Evolutionary conservation across 192 early-diverging fungal genomes (phyloP), one percentile per base, ranked within the genome.

Genomic region (Haplosporangium gracile): DNA sequence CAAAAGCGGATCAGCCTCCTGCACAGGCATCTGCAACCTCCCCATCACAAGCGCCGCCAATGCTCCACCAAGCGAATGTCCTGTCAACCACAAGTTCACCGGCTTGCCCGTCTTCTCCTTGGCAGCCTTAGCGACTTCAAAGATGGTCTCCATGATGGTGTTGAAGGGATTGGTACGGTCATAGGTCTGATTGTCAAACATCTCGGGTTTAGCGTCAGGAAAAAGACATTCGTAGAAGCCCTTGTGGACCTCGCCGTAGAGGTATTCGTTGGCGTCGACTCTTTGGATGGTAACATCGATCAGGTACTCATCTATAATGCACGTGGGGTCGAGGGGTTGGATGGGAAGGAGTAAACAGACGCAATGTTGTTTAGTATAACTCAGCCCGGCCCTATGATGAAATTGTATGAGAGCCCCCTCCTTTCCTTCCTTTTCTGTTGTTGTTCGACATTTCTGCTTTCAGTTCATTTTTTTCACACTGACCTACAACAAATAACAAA

Each of bases 151-250:
- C 51, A 90, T 83, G 45, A 93, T 89, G 9, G 89, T 83, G 24
- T 77, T 55, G 40, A 90, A 90, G 16, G 91, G 90, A 60, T 90
- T 87, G 40, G 45, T 60, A 45, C 71, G 78, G 82, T 70, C 69
- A 34, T 76, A 78, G n/a, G 72, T 82, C 2, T 63, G 32, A 2
- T 32, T 18, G 1, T 79, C 68, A 38, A 75, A 73, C 18, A 69
- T 43, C 5, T 76, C 69, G 18, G 84, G 84, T 9, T 47, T 57
- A 32, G 79, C 69, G 26, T 82, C 70, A 3, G 91, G 92, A 57
- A 91, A 93, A 8, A 93, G 71, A 29, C 82, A 84, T 39, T 88
- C 88, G 34, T 93, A 93, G 77, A 93, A 93, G 5, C 92, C 92
- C 74, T 93, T 80, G 71, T 93, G 92, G 10, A 88, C 88, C 29